Evolutionary conservation across 106 monocot genomes (phyloP), one percentile per base, ranked within the genome.

Genomic region (Acanthochlamys bracteata): DNA sequence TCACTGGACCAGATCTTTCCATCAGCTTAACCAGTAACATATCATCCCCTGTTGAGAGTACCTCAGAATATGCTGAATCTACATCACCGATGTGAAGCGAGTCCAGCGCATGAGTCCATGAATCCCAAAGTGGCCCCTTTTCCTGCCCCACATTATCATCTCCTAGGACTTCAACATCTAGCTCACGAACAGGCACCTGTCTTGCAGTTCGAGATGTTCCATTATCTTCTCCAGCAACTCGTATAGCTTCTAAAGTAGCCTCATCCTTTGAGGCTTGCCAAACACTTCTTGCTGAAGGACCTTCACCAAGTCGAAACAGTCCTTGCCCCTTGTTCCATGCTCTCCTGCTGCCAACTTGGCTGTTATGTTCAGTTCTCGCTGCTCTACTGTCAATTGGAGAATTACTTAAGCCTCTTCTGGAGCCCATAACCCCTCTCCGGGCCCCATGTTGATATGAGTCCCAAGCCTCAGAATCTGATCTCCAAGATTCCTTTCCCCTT

Each of bases 251-350:
- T 54, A 96, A 53, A 41, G 96, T 96, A 11, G 96, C 96, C 68
- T 96, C 96, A 72, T 96, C 96, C 68, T 96, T 96, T 51, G 96
- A 87, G 24, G 96, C 96, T 69, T 91, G 96, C 96, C 96, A 96
- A 51, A 91, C 89, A 72, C 90, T 90, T 79, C 96, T 80, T n/a
- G 96, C 96, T 33, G 96, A 96, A 41, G 96, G 96, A 46, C 96
- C 96, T 68, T 96, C 96, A 17, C 96, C 96, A 53, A 91, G 76
- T 60, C 96, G 73, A 68, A 96, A 84, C 39, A 81, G 92, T 23
- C 90, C 95, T 45, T 70, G 71, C 11, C 84, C 87, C 70, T 91
- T 91, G 0, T 96, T 82, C 96, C 96, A 88, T 39, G 84, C 88
- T 57, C 88, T 77, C 59, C 90, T 71, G 47, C 42, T 72, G 40